Conservation (phyloP, 768 basidiomycete genomes). For the Sporobolomyces roseus region DNA sequence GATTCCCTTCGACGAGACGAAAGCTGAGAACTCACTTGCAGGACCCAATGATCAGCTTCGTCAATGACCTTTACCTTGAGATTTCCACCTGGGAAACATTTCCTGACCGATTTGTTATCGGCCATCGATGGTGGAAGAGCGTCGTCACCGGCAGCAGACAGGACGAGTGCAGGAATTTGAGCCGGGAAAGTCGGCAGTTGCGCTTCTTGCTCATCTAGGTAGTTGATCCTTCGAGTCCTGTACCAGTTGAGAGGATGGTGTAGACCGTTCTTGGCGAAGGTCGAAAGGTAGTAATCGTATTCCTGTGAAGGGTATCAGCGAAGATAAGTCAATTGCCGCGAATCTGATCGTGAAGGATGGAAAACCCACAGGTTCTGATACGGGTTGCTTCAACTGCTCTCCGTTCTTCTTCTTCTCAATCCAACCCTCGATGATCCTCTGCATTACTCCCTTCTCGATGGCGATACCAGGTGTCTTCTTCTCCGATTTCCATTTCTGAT, state of each 20-base stretch:
- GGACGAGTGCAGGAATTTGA: slow-evolving; percentile 30
- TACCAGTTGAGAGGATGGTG: slow-evolving; percentile 36
- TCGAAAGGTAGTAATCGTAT: slow-evolving; percentile 26
- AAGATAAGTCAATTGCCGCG: not conserved
- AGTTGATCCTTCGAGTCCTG: slow-evolving; percentile 25
- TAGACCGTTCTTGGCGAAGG: slow-evolving; percentile 20
- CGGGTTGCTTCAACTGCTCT: not conserved
- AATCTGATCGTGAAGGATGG: not conserved
- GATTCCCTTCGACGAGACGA: too few species aligned
- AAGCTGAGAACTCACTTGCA: slow-evolving; percentile 25
- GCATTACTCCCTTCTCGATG: slow-evolving; percentile 24
- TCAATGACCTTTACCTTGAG: slow-evolving; percentile 20
- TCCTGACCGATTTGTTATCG: not conserved
- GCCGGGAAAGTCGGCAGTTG: slow-evolving; percentile 23
- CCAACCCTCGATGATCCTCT: slow-evolving; percentile 12
- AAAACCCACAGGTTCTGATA: slow-evolving; percentile 27
- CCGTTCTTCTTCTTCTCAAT: slow-evolving; percentile 12
- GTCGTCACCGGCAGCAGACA: slow-evolving; percentile 27
- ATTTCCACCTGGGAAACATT: slow-evolving; percentile 31
- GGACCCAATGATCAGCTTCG: slow-evolving; percentile 35
- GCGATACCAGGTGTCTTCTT: slow-evolving; percentile 4
- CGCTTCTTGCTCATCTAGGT: slow-evolving; percentile 19
- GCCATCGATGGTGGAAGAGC: slow-evolving; percentile 32
- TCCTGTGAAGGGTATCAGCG: slow-evolving; percentile 26
- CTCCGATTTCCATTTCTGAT: not conserved